phyloP scores from a whole-genome alignment of 352 stramenopile species.

The Phytophthora crassamura region DNA sequence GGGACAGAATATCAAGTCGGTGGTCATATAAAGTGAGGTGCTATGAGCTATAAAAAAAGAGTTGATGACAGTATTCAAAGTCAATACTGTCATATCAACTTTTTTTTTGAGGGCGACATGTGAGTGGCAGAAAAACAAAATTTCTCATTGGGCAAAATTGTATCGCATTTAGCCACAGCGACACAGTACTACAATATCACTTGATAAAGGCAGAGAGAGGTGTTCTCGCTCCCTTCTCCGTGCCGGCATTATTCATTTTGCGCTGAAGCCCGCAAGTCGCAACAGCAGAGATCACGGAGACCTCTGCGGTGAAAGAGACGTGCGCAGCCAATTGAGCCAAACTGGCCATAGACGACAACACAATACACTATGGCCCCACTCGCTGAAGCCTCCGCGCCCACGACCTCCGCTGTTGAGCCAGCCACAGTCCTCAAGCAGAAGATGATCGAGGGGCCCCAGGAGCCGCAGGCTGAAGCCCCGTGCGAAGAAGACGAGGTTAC shows the following conservation, averaged over 20 bases:
- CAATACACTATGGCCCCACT: slow-evolving; percentile 41
- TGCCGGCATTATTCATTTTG: slow-evolving; percentile 37
- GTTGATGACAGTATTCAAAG: too few species aligned
- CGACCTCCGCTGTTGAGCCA: slow-evolving; percentile 8
- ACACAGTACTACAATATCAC: not conserved
- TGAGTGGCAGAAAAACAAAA: too few species aligned
- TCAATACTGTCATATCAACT: too few species aligned
- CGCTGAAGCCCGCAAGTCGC: slow-evolving; percentile 17
- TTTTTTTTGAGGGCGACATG: too few species aligned
- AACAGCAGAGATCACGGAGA: not conserved
- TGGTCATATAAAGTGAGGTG: too few species aligned
- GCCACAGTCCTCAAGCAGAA: slow-evolving; percentile 35
- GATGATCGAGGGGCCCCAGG: slow-evolving; percentile 23
- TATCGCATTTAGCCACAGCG: not conserved
- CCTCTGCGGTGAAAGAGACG: slow-evolving; percentile 26
- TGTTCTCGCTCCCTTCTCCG: slow-evolving; percentile 11
- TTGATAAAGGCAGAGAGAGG: slow-evolving; percentile 23
- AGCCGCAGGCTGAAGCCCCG: slow-evolving; percentile 27
- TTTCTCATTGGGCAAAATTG: too few species aligned
- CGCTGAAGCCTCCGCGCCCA: slow-evolving; percentile 27
- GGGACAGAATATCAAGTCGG: too few species aligned
- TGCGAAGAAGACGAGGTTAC: slow-evolving; percentile 30
- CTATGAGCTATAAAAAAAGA: too few species aligned
- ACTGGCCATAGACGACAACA: slow-evolving; percentile 35
- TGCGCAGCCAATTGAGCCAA: slow-evolving; percentile 12